Evolutionary conservation across 2,329 filamentous ascomycete species (phyloP).

Genomic region (Neofusicoccum laricinum): DNA sequence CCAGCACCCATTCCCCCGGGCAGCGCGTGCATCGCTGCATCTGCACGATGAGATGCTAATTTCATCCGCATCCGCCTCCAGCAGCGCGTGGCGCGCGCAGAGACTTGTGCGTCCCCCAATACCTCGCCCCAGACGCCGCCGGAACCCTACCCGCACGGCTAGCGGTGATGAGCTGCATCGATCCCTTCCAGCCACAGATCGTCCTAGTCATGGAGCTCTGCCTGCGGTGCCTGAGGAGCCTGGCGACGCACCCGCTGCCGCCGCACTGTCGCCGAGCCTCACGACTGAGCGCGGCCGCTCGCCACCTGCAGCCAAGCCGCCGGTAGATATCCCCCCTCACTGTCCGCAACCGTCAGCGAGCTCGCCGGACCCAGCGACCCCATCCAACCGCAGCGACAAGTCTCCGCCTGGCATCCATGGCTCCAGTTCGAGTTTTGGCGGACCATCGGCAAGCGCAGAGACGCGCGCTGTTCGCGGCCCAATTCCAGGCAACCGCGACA

Average conservation of each 20-base stretch:
- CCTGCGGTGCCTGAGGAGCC: neutral
- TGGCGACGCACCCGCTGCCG: neutral
- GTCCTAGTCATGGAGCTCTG: neutral
- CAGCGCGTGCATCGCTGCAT: neutral
- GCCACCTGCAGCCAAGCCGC: neutral
- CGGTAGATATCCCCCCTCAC: neutral
- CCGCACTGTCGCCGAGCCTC: neutral
- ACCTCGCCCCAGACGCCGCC: neutral
- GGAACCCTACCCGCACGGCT: neutral
- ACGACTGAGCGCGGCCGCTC: neutral
- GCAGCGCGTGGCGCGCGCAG: neutral
- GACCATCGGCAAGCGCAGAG: neutral
- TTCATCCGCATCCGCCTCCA: neutral
- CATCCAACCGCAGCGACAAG: neutral
- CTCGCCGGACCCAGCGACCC: neutral
- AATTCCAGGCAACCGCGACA: neutral
- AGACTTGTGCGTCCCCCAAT: neutral
- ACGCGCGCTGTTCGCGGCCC: neutral
- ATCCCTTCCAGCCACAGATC: neutral
- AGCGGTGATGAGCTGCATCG: neutral
- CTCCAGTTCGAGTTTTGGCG: neutral
- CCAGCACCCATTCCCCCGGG: neutral
- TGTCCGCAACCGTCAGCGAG: neutral
- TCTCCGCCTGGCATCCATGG: neutral
- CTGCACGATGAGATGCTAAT: neutral